These are phyloP conservation scores for Fulvia fulva DNA, from an alignment of 2,329 filamentous ascomycete species.

Conservation along the genomic window DNA sequence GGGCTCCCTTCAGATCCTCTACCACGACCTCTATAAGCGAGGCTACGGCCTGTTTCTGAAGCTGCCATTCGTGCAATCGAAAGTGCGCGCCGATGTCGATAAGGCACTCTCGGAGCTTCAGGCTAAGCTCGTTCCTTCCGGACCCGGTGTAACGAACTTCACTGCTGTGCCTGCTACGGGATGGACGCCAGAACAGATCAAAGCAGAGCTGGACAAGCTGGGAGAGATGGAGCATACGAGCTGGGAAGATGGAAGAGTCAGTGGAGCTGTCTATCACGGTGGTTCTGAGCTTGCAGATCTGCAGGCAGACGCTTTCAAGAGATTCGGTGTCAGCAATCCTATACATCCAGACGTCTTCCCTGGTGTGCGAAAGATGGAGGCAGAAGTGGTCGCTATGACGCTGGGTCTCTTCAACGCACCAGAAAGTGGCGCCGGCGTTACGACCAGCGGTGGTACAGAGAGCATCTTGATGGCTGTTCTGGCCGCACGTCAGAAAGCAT, in stretches of 20 bases:
- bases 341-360: conserved; percentile 98
- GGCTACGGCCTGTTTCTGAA: conserved; percentile 82
- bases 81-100: conserved; percentile 79
- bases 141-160: conserved; percentile 68
- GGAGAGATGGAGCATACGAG: conserved; percentile 86
- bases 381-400: conserved; percentile 95
- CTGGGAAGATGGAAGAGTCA: conserved; percentile 95
- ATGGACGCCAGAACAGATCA: conserved; percentile 73
- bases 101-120: conserved; percentile 78
- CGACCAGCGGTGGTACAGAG: conserved; percentile 90
- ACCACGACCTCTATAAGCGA: conserved; percentile 65
- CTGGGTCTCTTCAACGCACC: conserved; percentile 76
- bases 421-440: conserved; percentile 77
- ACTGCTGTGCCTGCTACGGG: conserved; percentile 76
- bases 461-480: conserved; percentile 95
- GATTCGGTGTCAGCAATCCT: conserved; percentile 92
- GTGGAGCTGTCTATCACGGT: conserved; percentile 93
- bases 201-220: conserved; percentile 73
- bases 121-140: conserved; percentile 72
- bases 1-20: conserved; percentile 72
- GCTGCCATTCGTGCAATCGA: conserved; percentile 77
- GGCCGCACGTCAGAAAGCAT: conserved; percentile 84
- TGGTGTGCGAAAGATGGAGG: conserved; percentile 98
- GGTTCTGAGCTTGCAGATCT: conserved; percentile 75
- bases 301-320: conserved; percentile 88